Evolutionary conservation across 176 grass and related monocot species (phyloP), one percentile per base, ranked within the genome.

Genomic region (Thalia dealbata): DNA sequence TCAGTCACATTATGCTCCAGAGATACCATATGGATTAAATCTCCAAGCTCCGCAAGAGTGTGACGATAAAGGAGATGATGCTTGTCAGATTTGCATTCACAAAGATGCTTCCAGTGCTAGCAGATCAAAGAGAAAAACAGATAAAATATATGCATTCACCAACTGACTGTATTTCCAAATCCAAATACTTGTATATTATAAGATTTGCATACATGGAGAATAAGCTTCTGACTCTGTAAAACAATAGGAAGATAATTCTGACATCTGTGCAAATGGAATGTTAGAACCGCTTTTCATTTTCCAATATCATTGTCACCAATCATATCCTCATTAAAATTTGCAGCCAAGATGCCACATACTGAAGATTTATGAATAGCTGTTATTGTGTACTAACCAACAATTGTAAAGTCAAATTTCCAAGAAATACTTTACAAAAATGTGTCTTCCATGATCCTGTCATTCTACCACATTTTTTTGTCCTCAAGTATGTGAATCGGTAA

Each of bases 31-130:
- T 60, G 61, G 62, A 91, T 78, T 73, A 96, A 78, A 79, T 96
- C 86, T 51, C 74, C 80, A 82, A 96, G 85, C 68, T 96, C 86
- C 70, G 88, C 92, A 72, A 96, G 86, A 83, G 81, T 91, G 80
- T 96, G 88, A 64, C 86, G 92, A 74, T 96, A 96, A 75, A 85
- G 79, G 81, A 96, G 83, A 63, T 79, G 80, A 81, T 62, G 86
- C 76, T 91, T 96, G 84, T 85, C 74, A 30, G 88, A 67, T 79
- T 65, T 79, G 78, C 92, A 96, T 84, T 96, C 92, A 70, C 92
- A 96, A 78, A 96, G 83, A 78, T 91, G 92, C 84, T 77, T 84
- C 92, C 92, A 96, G 71, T 96, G 92, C 88, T 91, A 85, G 73
- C 41, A 84, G 81, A 61, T 52, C 68, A 74, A 86, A 66, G 70